Percentiles rank a stretch among this genome's conserved stretches.
phyloP scores from a whole-genome alignment of 371 early-diverging fungal genomes.

The Mucor racemosus region DNA sequence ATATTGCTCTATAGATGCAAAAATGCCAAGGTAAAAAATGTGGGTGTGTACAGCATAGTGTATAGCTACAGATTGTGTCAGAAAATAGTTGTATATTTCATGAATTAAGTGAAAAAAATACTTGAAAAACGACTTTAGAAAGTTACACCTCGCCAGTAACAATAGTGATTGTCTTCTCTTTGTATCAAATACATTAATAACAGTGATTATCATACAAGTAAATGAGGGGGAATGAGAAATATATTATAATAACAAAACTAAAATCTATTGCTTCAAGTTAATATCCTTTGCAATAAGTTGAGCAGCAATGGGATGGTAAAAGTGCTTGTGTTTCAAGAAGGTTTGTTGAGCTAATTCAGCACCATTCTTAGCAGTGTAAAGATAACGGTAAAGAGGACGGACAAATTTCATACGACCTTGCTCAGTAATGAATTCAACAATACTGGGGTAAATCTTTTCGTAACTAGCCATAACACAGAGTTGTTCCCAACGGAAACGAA shows the following conservation, averaged over 20 bases:
- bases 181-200: no score
- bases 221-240: neutral
- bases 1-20: no score
- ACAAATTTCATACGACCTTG: constrained; percentile 98
- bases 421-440: constrained; percentile 78
- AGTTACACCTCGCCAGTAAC: no score
- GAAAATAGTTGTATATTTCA: no score
- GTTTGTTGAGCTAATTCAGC: constrained; percentile 79
- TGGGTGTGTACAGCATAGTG: no score
- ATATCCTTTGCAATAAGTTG: constrained; percentile 84
- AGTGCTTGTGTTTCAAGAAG: constrained; percentile 75
- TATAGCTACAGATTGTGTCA: no score
- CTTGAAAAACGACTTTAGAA: no score
- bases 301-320: constrained; percentile 95
- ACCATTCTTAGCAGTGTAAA: constrained; percentile 72
- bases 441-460: constrained; percentile 75
- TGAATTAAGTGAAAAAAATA: no score
- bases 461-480: constrained; percentile 81
- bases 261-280: constrained; percentile 53
- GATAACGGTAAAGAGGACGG: constrained; percentile 75
- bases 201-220: no score
- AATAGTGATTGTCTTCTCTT: no score
- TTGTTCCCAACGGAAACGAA: constrained; percentile 87
- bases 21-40: no score
- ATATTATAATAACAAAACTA: neutral